Conservation (phyloP, 2,329 filamentous ascomycete species). For the Xylaria sp. region DNA sequence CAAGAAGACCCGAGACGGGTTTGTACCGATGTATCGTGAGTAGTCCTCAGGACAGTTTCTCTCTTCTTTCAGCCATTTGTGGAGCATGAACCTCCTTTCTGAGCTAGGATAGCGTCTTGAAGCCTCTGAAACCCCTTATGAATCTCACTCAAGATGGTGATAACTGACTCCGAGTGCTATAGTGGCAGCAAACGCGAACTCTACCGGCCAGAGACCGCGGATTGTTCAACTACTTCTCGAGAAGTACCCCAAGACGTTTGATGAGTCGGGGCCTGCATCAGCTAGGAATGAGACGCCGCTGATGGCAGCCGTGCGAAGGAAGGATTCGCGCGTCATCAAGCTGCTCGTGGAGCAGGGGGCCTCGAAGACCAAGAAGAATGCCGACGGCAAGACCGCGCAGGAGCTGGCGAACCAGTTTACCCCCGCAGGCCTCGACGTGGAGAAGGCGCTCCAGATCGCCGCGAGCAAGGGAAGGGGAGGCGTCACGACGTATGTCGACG, state of each 20-base stretch:
- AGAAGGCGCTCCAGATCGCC: slow-evolving; percentile 27
- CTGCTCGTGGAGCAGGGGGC: slow-evolving; percentile 31
- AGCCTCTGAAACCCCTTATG: too few relatives aligned
- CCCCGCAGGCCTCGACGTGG: slow-evolving; percentile 17
- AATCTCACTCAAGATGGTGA: too few relatives aligned
- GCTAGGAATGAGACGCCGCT: slow-evolving; percentile 29
- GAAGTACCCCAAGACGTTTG: slow-evolving; percentile 31
- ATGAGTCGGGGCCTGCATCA: slow-evolving; percentile 20
- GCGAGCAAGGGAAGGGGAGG: slow-evolving; percentile 31
- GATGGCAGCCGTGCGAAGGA: slow-evolving; percentile 30
- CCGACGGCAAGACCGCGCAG: slow-evolving; percentile 29
- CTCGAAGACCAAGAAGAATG: slow-evolving; percentile 30
- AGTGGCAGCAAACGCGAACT: slow-evolving; percentile 29
- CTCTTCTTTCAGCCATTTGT: too few relatives aligned
- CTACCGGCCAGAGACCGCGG: slow-evolving; percentile 15
- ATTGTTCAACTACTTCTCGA: slow-evolving; percentile 35
- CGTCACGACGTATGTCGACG: slow-evolving; percentile 30
- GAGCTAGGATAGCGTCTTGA: too few relatives aligned
- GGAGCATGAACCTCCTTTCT: too few relatives aligned
- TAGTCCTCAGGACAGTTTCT: too few relatives aligned
- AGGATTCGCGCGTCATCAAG: slow-evolving; percentile 26
- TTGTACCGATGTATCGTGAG: slow-evolving; percentile 30
- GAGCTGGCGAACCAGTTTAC: slow-evolving; percentile 19
- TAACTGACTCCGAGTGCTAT: too few relatives aligned
- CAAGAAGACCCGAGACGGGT: slow-evolving; percentile 28